Conservation (phyloP, 2,329 filamentous ascomycete genomes). For the Fusarium phyllophilum region DNA sequence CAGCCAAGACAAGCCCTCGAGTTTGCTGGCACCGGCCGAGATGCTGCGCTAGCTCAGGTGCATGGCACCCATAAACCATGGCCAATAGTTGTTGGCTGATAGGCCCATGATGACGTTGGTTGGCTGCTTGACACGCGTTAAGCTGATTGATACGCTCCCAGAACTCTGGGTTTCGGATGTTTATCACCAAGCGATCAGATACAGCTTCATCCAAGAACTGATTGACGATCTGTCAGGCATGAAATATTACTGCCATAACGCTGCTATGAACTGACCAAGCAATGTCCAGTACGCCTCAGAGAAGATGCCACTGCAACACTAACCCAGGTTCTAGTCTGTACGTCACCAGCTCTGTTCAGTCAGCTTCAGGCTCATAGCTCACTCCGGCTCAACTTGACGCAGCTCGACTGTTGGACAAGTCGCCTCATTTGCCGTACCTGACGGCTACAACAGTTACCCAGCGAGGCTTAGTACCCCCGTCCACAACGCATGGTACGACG, state of each 20-base stretch:
- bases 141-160: conserved; percentile 1
- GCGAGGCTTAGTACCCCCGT: background rate
- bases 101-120: conserved; percentile 19
- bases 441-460: background rate
- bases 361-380: background rate
- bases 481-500: background rate
- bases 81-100: conserved; percentile 9
- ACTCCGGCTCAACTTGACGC: background rate
- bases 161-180: background rate
- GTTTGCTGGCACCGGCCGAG: conserved; percentile 14
- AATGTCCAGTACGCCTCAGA: background rate
- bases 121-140: background rate
- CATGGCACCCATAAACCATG: conserved; percentile 2
- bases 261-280: conserved; percentile 9
- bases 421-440: conserved; percentile 1
- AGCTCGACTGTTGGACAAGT: conserved; percentile 1
- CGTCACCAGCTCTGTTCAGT: background rate
- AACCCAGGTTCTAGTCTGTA: background rate
- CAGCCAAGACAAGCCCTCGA: conserved; percentile 8
- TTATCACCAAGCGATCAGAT: conserved; percentile 5
- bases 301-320: background rate
- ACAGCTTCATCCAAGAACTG: background rate
- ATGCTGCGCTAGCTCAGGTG: conserved; percentile 10
- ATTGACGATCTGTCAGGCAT: background rate
- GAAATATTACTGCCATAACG: conserved; percentile 4